Percentiles rank a stretch among this genome's conserved stretches.
These are phyloP conservation scores for Colletotrichum sp. DNA, from an alignment of 2,329 filamentous ascomycete species.

Conservation along the genomic window DNA sequence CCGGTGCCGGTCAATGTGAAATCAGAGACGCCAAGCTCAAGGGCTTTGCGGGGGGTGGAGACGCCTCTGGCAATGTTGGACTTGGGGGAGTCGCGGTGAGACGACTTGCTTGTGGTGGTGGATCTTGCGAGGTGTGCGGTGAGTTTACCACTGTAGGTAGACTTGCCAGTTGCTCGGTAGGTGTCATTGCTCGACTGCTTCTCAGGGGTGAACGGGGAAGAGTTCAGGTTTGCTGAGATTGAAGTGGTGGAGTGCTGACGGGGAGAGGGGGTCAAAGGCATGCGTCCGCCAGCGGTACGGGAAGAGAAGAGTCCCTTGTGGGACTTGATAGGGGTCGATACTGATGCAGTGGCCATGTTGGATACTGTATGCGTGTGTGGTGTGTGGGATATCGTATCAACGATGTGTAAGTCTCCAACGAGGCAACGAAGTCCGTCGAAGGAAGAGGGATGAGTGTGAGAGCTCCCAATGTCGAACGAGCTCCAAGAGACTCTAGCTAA, in stretches of 20 bases:
- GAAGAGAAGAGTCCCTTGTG: constrained; percentile 91
- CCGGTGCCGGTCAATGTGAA: constrained; percentile 90
- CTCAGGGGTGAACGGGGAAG: constrained; percentile 81
- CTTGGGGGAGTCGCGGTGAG: constrained; percentile 88
- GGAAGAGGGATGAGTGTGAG: constrained; percentile 33
- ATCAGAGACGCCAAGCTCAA: constrained; percentile 92
- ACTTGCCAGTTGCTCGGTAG: constrained; percentile 63
- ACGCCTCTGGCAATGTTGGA: constrained; percentile 86
- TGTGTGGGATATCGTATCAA: constrained; percentile 34
- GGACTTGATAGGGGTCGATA: constrained; percentile 94
- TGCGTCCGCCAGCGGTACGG: constrained; percentile 91
- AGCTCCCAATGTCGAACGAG: constrained; percentile 51
- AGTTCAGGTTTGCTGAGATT: constrained; percentile 57
- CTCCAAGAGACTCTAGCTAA: constrained; percentile 65
- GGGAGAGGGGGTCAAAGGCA: constrained; percentile 93
- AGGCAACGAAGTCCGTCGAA: constrained; percentile 52
- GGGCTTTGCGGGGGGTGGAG: constrained; percentile 77
- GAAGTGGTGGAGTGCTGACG: constrained; percentile 60
- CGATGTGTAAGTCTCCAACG: constrained; percentile 42
- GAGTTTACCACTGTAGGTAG: constrained; percentile 81
- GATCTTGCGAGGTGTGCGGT: constrained; percentile 79
- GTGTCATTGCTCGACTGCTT: constrained; percentile 55
- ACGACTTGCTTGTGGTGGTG: constrained; percentile 59
- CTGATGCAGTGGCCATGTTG: constrained; percentile 79
- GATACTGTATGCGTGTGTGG: constrained; percentile 26